A percentile compares a stretch with the other conserved stretches of the same genome.
Evolutionary conservation across 2,329 filamentous ascomycete genomes (phyloP).

Genomic region (Pseudocercospora musae): DNA sequence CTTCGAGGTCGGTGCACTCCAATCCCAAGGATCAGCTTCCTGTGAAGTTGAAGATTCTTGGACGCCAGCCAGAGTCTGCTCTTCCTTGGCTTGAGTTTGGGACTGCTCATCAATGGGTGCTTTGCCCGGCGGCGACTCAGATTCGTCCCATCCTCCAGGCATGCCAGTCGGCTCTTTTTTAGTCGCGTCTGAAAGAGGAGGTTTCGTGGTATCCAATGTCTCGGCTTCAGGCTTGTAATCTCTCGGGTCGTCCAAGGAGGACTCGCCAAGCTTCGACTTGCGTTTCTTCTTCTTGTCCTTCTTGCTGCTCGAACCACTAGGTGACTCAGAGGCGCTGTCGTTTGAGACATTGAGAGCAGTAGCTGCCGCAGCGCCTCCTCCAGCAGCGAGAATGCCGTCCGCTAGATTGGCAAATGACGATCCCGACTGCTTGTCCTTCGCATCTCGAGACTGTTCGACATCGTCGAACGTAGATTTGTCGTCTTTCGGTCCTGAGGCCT

Average conservation of each 20-base stretch:
- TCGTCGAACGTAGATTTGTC: constrained; percentile 1
- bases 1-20: constrained; percentile 20
- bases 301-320: constrained; percentile 23
- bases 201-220: not conserved
- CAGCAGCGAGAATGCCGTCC: constrained; percentile 28
- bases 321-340: constrained; percentile 22
- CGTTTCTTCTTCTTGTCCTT: constrained; percentile 38
- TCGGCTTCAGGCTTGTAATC: constrained; percentile 23
- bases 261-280: constrained; percentile 35
- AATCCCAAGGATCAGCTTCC: constrained; percentile 23
- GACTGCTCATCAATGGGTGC: constrained; percentile 24
- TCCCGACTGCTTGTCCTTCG: constrained; percentile 8
- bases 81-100: constrained; percentile 22
- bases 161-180: constrained; percentile 18
- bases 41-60: constrained; percentile 14
- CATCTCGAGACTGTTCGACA: constrained; percentile 3
- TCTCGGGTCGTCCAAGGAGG: constrained; percentile 35
- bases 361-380: constrained; percentile 26
- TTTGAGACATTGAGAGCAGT: constrained; percentile 8
- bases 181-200: not conserved
- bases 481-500: constrained; percentile 4
- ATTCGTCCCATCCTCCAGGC: constrained; percentile 30
- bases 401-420: constrained; percentile 31
- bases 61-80: not conserved
- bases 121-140: constrained; percentile 19